Evolutionary conservation across 352 stramenopile species (phyloP).

Genomic region (Pythium catenulatum): DNA sequence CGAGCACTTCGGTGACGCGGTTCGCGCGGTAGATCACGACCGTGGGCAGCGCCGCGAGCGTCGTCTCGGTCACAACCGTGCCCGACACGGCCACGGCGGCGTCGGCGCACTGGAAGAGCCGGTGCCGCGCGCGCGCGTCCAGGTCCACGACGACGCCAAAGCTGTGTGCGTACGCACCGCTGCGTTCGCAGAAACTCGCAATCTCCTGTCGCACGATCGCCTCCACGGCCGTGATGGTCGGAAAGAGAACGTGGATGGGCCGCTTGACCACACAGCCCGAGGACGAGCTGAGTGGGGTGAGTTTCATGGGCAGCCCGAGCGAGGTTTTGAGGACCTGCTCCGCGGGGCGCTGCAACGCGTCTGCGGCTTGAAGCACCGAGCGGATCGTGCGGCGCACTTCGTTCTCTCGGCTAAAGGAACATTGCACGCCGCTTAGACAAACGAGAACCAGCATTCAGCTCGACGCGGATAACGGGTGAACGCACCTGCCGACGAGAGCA

Average conservation of each 20-base stretch:
- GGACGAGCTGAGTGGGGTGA: conserved; percentile 18
- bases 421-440: no score
- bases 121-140: not conserved
- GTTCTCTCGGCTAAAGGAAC: conserved; percentile 68
- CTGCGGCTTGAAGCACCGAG: conserved; percentile 71
- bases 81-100: conserved; percentile 81
- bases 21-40: conserved; percentile 88
- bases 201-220: conserved; percentile 46
- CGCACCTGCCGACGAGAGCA: conserved; percentile 81
- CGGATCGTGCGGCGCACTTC: conserved; percentile 74
- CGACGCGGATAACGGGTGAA: no score
- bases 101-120: conserved; percentile 67
- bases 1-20: conserved; percentile 76
- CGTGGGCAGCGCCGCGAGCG: conserved; percentile 74
- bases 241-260: conserved; percentile 79
- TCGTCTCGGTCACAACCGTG: conserved; percentile 84
- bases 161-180: not conserved
- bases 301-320: conserved; percentile 36
- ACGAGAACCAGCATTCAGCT: no score
- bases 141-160: conserved; percentile 22
- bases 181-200: not conserved
- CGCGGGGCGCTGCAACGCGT: conserved; percentile 56
- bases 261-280: conserved; percentile 5
- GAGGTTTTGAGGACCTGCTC: conserved; percentile 18
- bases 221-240: conserved; percentile 72